A percentile compares a stretch with the other conserved stretches of the same genome.
Evolutionary conservation across 1,139 yeast genomes (phyloP).

Genomic region (Sugiyamaella castrensis): DNA sequence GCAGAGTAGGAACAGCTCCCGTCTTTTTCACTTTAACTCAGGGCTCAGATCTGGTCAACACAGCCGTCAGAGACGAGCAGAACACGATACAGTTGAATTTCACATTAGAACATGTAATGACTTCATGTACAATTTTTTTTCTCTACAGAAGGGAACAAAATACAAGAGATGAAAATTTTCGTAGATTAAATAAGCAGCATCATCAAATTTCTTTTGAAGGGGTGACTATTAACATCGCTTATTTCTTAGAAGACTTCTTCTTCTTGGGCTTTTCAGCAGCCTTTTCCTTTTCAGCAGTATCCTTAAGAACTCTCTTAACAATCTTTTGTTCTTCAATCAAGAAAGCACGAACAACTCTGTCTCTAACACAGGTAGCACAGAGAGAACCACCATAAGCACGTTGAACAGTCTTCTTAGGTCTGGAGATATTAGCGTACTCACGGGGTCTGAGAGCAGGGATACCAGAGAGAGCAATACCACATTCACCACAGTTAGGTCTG

Average conservation of each 20-base stretch:
- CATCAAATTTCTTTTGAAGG: slow-evolving; percentile 2
- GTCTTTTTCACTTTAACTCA: too few species aligned
- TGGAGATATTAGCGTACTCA: slow-evolving; percentile 90
- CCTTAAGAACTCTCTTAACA: slow-evolving; percentile 98
- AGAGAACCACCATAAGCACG: slow-evolving; percentile 99
- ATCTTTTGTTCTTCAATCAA: slow-evolving; percentile 99
- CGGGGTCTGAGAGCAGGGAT: slow-evolving; percentile 93
- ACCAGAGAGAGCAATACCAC: slow-evolving; percentile 89
- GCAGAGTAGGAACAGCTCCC: not conserved
- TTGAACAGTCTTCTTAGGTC: slow-evolving; percentile 96
- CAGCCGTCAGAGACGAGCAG: not conserved
- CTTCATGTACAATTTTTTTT: too few species aligned
- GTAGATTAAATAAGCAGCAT: slow-evolving; percentile 7
- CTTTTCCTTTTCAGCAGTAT: slow-evolving; percentile 83
- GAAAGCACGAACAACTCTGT: slow-evolving; percentile 98
- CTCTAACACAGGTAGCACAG: slow-evolving; percentile 98
- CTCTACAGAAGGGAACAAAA: not conserved
- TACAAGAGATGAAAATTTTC: slow-evolving; percentile 1
- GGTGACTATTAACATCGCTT: slow-evolving; percentile 6
- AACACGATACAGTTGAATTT: too few species aligned
- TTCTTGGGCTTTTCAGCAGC: slow-evolving; percentile 49
- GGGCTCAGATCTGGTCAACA: not conserved
- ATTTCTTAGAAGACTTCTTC: slow-evolving; percentile 22
- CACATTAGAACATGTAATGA: too few species aligned
- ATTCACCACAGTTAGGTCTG: slow-evolving; percentile 99